Evolutionary conservation across 1,284 basidiomycete species (phyloP), one percentile per base, ranked within the genome.

Genomic region (Cryptococcus sp.): DNA sequence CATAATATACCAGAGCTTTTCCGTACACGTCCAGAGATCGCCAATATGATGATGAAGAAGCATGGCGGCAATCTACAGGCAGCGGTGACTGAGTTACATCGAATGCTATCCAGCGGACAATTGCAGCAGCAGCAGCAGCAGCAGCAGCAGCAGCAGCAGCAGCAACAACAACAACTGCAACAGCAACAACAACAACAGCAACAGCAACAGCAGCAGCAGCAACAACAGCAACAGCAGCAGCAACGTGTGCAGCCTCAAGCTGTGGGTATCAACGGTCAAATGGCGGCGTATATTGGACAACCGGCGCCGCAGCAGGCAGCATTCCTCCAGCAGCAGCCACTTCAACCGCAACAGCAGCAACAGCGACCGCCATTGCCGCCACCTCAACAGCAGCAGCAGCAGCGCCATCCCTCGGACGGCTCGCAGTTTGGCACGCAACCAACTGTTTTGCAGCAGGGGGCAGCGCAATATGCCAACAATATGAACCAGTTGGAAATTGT

Each of bases 401-500:
- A 52, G 29, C 50, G 56, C n/a, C 39, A 58, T 19, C 46, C 52
- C 1, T 57, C 59, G 0, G 54, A 53, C 25, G 44, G 46, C 7
- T 26, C 25, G 6, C 43, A 58, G 29, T 55, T 45, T 48, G 26
- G 6, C 41, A 5, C 22, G 41, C n/a, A n/a, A n/a, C 41, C n/a
- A n/a, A 52, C 39, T 26, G 48, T 61, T 29, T 49, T 22, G 39
- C 58, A 49, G 23, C 57, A 58, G 43, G 43, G 43, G 20, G 39
- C 46, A 15, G 49, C 49, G 22, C 57, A 59, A 29, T 54, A 46
- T 41, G 53, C 46, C 7, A 56, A 54, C 26, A 58, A 52, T 6
- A 22, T 58, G 53, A 52, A 48, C n/a, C 60, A 62, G 43, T 51
- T 63, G 38, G 62, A 63, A 53, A 58, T 58, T 13, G 61, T 59